Base-by-base conservation (phyloP, 441 rosid genomes). In the Rhodomyrtus psidioides region DNA sequence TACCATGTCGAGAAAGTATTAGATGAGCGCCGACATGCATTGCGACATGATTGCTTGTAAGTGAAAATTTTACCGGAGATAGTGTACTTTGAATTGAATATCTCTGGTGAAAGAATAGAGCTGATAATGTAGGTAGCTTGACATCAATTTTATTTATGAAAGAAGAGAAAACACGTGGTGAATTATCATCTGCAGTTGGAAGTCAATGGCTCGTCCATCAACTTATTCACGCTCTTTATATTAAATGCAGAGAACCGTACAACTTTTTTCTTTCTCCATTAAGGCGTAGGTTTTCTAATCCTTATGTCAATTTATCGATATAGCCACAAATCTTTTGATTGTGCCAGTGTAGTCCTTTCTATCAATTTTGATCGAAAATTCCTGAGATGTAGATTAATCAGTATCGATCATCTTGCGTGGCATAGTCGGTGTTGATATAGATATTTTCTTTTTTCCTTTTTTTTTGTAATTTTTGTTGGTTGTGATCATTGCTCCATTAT, bases 261-360 rank as follows among this genome's bases (percentile, higher is more conserved):
- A 7, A 2, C 42, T 28, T 17, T 60, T 60, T 27, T 28, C 15
- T 42, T 42, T 42, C 7, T 42, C 7, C 46, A 7, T 60, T 27
- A 1, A 12, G 6, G 9, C 15, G 39, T 1, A 4, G 23, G 39
- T 42, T 42, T 42, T 6, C 44, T 5, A 42, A 42, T 42, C 44
- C 44, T 42, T 42, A 4, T 42, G 46, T 7, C 7, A 42, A 42
- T 42, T 42, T 42, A 42, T 42, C 6, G 44, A n/a, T 13, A n/a
- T n/a, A 58, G 4, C n/a, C 2, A 0, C 27, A 15, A 60, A 60
- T 1, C 1, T 9, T 7, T 28, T 3, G 9, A 28, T 28, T 16
- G 1, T 28, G 0, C 8, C 2, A 28, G 0, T 59, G 15, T 28
- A 7, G 12, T 9, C 1, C 0, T 65, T 12, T 0, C 2, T 0